phyloP scores from a whole-genome alignment of 106 monocot species.

The Acorus gramineus region DNA sequence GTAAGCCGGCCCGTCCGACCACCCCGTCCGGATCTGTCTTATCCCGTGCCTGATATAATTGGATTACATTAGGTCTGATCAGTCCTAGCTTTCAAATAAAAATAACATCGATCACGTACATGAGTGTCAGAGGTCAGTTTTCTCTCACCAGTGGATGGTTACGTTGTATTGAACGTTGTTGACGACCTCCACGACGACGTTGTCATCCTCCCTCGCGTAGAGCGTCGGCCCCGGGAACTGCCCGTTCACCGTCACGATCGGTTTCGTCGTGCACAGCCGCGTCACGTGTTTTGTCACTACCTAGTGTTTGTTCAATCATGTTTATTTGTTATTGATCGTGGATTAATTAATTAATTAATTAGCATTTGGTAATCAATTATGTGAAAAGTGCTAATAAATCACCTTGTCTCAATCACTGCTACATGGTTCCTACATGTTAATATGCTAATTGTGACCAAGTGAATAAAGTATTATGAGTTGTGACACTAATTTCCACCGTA shows the following conservation, averaged over 20 bases:
- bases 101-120: background rate
- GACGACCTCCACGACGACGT: slow-evolving; percentile 51
- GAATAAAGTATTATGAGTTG: background rate
- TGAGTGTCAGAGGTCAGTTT: background rate
- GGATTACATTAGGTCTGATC: background rate
- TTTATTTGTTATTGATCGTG: background rate
- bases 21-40: slow-evolving; percentile 43
- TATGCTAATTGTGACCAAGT: too few species aligned
- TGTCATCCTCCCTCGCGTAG: slow-evolving; percentile 62
- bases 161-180: slow-evolving; percentile 63
- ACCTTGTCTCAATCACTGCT: background rate
- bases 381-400: background rate
- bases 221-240: slow-evolving; percentile 52
- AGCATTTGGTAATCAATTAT: background rate
- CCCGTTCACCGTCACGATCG: slow-evolving; percentile 58
- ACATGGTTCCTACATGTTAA: too few species aligned
- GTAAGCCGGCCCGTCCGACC: slow-evolving; percentile 70
- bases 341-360: background rate
- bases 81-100: background rate
- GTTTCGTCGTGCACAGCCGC: slow-evolving; percentile 39
- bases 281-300: slow-evolving; percentile 39
- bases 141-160: slow-evolving; percentile 56
- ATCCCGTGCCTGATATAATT: slow-evolving; percentile 46
- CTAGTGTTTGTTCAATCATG: slow-evolving; percentile 5
- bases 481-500: background rate